Evolutionary conservation across 768 basidiomycete species (phyloP).

Genomic region (Collybia sp.): DNA sequence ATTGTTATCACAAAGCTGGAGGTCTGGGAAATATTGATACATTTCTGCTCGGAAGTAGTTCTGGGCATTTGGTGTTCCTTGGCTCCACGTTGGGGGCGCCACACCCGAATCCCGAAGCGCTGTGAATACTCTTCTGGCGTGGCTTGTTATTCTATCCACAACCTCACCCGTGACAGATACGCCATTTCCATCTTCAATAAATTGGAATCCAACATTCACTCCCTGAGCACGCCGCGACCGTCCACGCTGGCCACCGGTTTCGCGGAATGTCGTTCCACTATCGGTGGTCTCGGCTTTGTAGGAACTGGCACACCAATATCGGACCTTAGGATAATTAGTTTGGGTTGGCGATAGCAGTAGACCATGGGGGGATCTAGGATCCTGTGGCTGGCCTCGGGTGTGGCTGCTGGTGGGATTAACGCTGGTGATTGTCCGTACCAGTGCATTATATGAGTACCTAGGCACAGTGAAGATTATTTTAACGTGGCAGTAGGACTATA

Average conservation of each 20-base stretch:
- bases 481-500: too few relatives aligned
- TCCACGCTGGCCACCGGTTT: not conserved
- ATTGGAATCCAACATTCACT: slow-evolving; percentile 7
- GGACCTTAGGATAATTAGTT: slow-evolving; percentile 6
- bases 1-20: slow-evolving; percentile 12
- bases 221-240: not conserved
- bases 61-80: slow-evolving; percentile 1
- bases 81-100: slow-evolving; percentile 6
- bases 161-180: not conserved
- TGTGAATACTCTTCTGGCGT: slow-evolving; percentile 1
- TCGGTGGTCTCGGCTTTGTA: not conserved
- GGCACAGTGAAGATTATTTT: too few relatives aligned
- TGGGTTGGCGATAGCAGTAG: not conserved
- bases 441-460: too few relatives aligned
- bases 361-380: too few relatives aligned
- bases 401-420: too few relatives aligned
- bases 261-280: not conserved
- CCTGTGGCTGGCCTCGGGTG: too few relatives aligned
- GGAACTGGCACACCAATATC: slow-evolving; percentile 6
- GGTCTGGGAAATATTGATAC: slow-evolving; percentile 9
- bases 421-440: too few relatives aligned
- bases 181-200: slow-evolving; percentile 8
- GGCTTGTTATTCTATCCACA: slow-evolving; percentile 3
- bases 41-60: slow-evolving; percentile 9
- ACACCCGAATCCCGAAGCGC: not conserved